Evolutionary conservation across 805 yeast species (phyloP), one percentile per base, ranked within the genome.

Genomic region (Barnettozyma sucrosica): DNA sequence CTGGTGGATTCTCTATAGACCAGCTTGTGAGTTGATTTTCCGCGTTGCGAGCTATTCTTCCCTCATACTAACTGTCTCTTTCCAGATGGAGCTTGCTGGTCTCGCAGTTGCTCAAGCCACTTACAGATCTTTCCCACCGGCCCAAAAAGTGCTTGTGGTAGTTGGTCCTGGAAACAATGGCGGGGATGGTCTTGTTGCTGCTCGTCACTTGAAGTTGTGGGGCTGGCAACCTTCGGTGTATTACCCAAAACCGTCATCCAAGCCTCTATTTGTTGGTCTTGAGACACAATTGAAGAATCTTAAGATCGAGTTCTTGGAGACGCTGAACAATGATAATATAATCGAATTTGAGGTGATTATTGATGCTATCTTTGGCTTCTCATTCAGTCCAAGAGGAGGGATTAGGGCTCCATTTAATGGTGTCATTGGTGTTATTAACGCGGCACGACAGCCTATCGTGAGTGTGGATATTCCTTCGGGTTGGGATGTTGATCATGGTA

Each of bases 121-220:
- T 3, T 80, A 78, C 59, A 76, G 72, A 43, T 73, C 81, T 32
- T 87, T 76, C 55, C 95, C 95, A 1, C 39, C 20, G 18, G 28
- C 46, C 7, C 47, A 69, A 40, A 65, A 69, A 10, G 82, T 89
- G 1, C 67, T 90, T 37, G 76, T 93, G 1, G 70, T 93, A 5
- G 89, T 83, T 10, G 99, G 99, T 0, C 98, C 98, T 0, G 99
- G 99, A 1, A 93, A 93, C 61, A 93, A 93, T 61, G 81, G 96
- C 2, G 99, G 98, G 2, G 99, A 93, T 66, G 99, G 98, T 0
- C 69, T 93, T 13, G 99, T 93, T 2, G 95, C 97, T 25, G 96
- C 97, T 1, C 74, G 99, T 38, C 99, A 93, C 63, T 69, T 93
- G 52, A 79, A 79, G 54, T 67, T 89, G 11, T 80, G 93, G 72